Percentiles rank a stretch among this genome's conserved stretches.
These are phyloP conservation scores for Tranzscheliella williamsii DNA, from an alignment of 1,284 basidiomycete genomes.

Conservation along the genomic window DNA sequence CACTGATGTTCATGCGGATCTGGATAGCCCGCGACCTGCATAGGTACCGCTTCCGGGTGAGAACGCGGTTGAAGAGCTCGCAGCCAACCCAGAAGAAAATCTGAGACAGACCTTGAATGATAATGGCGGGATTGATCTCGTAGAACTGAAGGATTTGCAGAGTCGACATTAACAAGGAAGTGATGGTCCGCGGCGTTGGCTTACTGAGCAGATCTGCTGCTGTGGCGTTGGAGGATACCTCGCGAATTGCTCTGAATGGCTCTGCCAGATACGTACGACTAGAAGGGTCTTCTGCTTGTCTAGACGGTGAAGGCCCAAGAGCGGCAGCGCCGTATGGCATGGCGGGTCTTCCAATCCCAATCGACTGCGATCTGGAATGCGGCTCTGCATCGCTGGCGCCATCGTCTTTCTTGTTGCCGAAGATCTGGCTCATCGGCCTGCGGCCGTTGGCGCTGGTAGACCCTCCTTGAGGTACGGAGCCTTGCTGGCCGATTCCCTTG, in stretches of 20 bases:
- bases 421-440: slow-evolving; percentile 42
- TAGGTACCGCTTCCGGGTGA: slow-evolving; percentile 92
- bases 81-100: slow-evolving; percentile 82
- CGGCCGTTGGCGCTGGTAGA: slow-evolving; percentile 30
- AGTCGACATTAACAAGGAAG: slow-evolving; percentile 81
- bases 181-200: slow-evolving; percentile 69
- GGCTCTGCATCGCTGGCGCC: background rate
- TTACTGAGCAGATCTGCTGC: slow-evolving; percentile 33
- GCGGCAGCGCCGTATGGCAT: slow-evolving; percentile 10
- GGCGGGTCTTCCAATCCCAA: slow-evolving; percentile 22
- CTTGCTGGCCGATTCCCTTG: slow-evolving; percentile 28
- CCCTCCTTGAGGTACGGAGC: slow-evolving; percentile 14
- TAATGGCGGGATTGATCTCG: slow-evolving; percentile 86
- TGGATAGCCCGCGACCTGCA: slow-evolving; percentile 88
- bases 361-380: background rate
- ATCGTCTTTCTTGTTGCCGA: slow-evolving; percentile 7
- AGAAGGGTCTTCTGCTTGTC: slow-evolving; percentile 10
- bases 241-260: slow-evolving; percentile 20
- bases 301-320: slow-evolving; percentile 13
- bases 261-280: slow-evolving; percentile 10
- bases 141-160: slow-evolving; percentile 82
- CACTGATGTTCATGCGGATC: slow-evolving; percentile 82
- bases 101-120: slow-evolving; percentile 90
- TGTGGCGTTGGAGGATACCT: slow-evolving; percentile 33
- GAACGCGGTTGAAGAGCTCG: slow-evolving; percentile 92